Conservation (phyloP, 352 stramenopile species). For the Phytophthora constricta region DNA sequence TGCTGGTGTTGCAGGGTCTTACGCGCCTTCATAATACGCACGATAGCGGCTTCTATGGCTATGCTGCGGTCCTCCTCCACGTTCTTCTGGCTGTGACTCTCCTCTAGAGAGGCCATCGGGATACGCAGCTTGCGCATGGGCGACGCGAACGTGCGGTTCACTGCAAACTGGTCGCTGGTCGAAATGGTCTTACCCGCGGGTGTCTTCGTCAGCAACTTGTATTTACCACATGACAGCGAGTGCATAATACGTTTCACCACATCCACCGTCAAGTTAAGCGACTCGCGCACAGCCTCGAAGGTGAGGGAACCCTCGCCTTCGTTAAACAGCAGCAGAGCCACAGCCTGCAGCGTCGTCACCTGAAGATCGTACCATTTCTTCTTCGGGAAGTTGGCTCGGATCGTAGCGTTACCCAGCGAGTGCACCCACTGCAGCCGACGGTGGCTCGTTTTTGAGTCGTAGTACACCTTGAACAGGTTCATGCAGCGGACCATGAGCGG, state of each 20-base stretch:
- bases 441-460: conserved; percentile 94
- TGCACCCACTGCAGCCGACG: conserved; percentile 97
- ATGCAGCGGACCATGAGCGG: conserved; percentile 95
- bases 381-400: conserved; percentile 83
- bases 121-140: conserved; percentile 98
- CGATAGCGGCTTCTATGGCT: conserved; percentile 99
- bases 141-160: conserved; percentile 95
- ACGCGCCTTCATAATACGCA: conserved; percentile 99
- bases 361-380: conserved; percentile 97
- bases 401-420: conserved; percentile 96
- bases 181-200: conserved; percentile 95
- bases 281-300: conserved; percentile 92
- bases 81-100: conserved; percentile 98
- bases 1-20: conserved; percentile 98
- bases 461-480: conserved; percentile 96
- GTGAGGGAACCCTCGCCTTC: conserved; percentile 81
- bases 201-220: conserved; percentile 97
- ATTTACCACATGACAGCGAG: conserved; percentile 98
- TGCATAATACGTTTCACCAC: conserved; percentile 98
- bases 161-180: conserved; percentile 93
- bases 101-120: conserved; percentile 98
- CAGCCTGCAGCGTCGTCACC: conserved; percentile 97
- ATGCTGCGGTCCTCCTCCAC: conserved; percentile 97
- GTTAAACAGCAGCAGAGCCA: conserved; percentile 97
- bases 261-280: conserved; percentile 95